These are phyloP conservation scores for Phytopythium aichiense DNA, from an alignment of 352 stramenopile species.

Conservation along the genomic window DNA sequence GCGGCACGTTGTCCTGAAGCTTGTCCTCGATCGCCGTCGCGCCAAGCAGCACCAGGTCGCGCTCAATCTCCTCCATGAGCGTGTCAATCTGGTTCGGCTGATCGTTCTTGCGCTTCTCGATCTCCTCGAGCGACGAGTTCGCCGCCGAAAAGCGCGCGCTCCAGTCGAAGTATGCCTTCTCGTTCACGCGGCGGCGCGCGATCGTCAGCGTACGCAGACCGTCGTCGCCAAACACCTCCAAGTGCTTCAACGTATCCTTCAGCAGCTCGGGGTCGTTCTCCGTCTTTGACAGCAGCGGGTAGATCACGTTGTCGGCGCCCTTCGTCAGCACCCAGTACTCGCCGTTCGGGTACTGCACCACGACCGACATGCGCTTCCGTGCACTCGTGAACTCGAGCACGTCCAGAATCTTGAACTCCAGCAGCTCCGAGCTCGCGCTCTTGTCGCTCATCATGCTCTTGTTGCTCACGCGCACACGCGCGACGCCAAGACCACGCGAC, in stretches of 20 bases:
- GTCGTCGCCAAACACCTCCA: constrained; percentile 81
- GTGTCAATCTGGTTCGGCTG: constrained; percentile 64
- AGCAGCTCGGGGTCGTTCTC: constrained; percentile 56
- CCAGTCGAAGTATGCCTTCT: constrained; percentile 65
- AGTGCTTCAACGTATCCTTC: constrained; percentile 53
- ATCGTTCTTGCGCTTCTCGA: constrained; percentile 75
- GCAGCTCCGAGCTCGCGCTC: constrained; percentile 28
- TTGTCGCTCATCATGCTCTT: constrained; percentile 38
- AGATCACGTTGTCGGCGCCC: constrained; percentile 93
- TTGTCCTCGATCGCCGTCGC: constrained; percentile 94
- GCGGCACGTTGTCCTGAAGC: constrained; percentile 87
- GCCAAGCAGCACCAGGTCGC: constrained; percentile 76
- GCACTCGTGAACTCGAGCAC: constrained; percentile 96
- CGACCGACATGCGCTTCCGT: constrained; percentile 78
- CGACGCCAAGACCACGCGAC: constrained; percentile 55
- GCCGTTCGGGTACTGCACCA: constrained; percentile 67
- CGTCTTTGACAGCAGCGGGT: constrained; percentile 60
- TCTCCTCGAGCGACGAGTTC: constrained; percentile 66
- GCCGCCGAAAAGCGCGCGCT: constrained; percentile 56
- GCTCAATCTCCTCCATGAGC: constrained; percentile 77
- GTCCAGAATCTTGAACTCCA: constrained; percentile 86
- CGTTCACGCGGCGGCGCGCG: constrained; percentile 44
- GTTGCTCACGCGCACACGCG: constrained; percentile 51
- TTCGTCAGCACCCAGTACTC: constrained; percentile 79
- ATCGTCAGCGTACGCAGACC: constrained; percentile 85